Percentiles rank a stretch among this genome's conserved stretches.
phyloP scores from a whole-genome alignment of 2,329 filamentous ascomycete species.

The Paramyrothecium sp. region DNA sequence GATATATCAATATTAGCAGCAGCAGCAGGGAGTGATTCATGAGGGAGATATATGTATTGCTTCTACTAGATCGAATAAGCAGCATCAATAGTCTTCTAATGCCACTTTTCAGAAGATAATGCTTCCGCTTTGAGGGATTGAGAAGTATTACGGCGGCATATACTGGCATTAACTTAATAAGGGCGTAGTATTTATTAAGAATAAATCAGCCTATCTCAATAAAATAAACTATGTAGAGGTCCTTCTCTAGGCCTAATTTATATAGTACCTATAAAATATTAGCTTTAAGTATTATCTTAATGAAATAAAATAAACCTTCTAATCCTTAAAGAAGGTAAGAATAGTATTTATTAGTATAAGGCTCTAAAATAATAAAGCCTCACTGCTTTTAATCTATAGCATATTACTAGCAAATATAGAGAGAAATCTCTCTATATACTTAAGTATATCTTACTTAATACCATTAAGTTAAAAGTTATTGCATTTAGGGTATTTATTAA shows the following conservation, averaged over 20 bases:
- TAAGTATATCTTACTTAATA: background rate
- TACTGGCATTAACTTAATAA: no score
- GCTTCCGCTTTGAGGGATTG: no score
- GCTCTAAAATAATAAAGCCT: background rate
- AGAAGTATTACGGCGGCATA: no score
- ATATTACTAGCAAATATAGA: background rate
- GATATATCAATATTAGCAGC: no score
- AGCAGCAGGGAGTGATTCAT: no score
- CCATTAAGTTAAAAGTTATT: background rate
- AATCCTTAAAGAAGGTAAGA: background rate
- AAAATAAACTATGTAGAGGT: conserved; percentile 5
- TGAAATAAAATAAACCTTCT: background rate
- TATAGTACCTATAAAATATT: conserved; percentile 1
- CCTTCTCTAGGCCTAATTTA: background rate
- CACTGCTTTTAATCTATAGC: background rate
- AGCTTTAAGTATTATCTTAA: background rate
- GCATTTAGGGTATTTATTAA: no score
- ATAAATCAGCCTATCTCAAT: no score
- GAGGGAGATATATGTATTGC: no score
- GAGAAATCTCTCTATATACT: background rate
- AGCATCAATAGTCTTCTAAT: no score
- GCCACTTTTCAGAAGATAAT: no score
- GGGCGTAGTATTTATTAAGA: no score
- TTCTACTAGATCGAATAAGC: no score
- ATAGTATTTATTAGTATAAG: background rate